Base-by-base conservation (phyloP, 1,284 basidiomycete species). In the Phylloporus sp. region DNA sequence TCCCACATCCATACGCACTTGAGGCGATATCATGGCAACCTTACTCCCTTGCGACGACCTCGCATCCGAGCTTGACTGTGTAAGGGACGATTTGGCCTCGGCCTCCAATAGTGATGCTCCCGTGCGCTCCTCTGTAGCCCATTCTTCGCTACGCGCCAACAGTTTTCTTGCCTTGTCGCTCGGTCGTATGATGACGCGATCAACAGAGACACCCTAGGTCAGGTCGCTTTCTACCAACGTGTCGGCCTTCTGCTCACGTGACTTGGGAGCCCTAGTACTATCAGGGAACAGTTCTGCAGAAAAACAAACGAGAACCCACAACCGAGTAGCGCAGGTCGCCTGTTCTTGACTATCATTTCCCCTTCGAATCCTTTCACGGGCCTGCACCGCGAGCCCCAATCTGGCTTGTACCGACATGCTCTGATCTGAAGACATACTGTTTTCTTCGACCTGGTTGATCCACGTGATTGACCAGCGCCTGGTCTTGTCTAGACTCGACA, bases 291-390 rank as follows among this genome's bases (percentile, higher is more conserved):
- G 42, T 10, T 24, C 17, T 17, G 40, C 4, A n/a, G n/a, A 28
- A 15, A 44, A 42, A 54, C 20, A 15, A 49, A 32, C 20, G 13
- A 7, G 26, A 15, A 54, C 67, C 66, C 47, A 70, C 68, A 4
- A 49, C 29, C 29, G 50, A 15, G 8, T 29, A 12, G 15, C 26
- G 2, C 29, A 24, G 15, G 13, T 37, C 17, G 18, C 28, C 10
- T 12, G 29, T 28, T 55, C 32, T 32, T 12, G 2, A 20, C 32
- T 20, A 4, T 42, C 31, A 17, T 37, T 37, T 42, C 60, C 22
- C 34, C 40, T 18, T 37, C 7, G 40, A 24, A 20, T 15, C 15
- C 7, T 39, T 20, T 54, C 46, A 22, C 7, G 42, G n/a, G 28
- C 32, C 22, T 52, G 24, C 40, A 22, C 13, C 6, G 2, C 10